These are phyloP conservation scores for Apophysomyces variabilis DNA, from an alignment of 371 early-diverging fungal genomes.

Conservation along the genomic window DNA sequence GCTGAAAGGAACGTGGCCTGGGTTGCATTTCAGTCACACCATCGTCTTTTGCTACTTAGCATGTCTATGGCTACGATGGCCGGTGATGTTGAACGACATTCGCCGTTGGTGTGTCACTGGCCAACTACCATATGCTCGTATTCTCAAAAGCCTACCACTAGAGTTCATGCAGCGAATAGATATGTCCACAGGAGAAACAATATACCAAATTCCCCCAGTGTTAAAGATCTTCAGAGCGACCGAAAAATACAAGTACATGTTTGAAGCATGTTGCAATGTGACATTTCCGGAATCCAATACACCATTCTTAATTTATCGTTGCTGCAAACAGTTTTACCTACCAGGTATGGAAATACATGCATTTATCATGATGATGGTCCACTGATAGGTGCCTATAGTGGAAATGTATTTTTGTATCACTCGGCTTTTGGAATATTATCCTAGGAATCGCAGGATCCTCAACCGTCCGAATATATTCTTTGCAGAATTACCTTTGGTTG, in stretches of 20 bases:
- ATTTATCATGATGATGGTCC: neutral
- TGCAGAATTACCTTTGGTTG: neutral
- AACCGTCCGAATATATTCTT: neutral
- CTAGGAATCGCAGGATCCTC: neutral
- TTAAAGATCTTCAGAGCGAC: neutral
- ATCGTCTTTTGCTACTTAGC: conserved; percentile 35
- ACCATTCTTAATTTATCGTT: conserved; percentile 26
- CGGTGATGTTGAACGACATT: conserved; percentile 33
- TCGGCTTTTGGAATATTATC: conserved; percentile 14
- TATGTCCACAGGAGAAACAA: neutral
- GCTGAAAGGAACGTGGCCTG: conserved; percentile 17
- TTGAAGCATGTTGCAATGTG: conserved; percentile 3
- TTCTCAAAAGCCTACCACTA: conserved; percentile 19
- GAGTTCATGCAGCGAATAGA: conserved; percentile 6
- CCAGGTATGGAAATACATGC: conserved; percentile 24
- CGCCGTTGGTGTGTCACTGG: conserved; percentile 27
- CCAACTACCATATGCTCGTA: conserved; percentile 27
- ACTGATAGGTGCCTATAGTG: conserved; percentile 14
- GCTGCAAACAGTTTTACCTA: conserved; percentile 30
- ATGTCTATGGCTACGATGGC: conserved; percentile 33
- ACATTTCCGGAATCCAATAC: conserved; percentile 24
- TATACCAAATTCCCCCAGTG: conserved; percentile 13
- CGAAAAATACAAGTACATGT: neutral
- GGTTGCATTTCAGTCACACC: conserved; percentile 6
- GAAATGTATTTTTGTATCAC: conserved; percentile 27